Evolutionary conservation across 2,329 filamentous ascomycete genomes (phyloP).

Genomic region (Aspergillus sp.): DNA sequence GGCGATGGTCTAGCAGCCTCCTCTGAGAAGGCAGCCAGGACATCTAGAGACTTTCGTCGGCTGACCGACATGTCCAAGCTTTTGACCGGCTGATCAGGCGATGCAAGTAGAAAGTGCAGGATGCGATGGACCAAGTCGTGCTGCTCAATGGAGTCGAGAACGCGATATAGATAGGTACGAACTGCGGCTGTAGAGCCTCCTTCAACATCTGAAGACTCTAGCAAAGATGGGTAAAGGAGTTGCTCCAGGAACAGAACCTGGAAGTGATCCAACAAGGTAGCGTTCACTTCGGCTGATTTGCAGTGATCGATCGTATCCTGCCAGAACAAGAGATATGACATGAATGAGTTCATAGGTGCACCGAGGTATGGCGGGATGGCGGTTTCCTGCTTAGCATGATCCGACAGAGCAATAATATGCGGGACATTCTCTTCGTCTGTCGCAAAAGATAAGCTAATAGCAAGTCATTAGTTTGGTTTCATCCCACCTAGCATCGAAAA

Average conservation of each 20-base stretch:
- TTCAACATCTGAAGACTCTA: slow-evolving; percentile 95
- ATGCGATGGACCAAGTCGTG: slow-evolving; percentile 93
- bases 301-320: slow-evolving; percentile 97
- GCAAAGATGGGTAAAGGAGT: slow-evolving; percentile 86
- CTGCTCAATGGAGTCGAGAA: slow-evolving; percentile 86
- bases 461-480: slow-evolving; percentile 57
- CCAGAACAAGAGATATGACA: slow-evolving; percentile 95
- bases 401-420: slow-evolving; percentile 80
- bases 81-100: slow-evolving; percentile 60
- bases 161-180: slow-evolving; percentile 83
- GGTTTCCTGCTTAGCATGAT: slow-evolving; percentile 71
- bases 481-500: background rate
- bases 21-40: slow-evolving; percentile 72
- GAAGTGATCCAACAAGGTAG: slow-evolving; percentile 91
- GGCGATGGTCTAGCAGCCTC: slow-evolving; percentile 75
- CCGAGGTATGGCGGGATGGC: slow-evolving; percentile 77
- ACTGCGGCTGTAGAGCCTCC: slow-evolving; percentile 96
- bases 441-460: slow-evolving; percentile 67
- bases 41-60: slow-evolving; percentile 82
- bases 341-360: slow-evolving; percentile 84
- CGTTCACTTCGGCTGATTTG: slow-evolving; percentile 83
- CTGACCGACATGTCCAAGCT: slow-evolving; percentile 56
- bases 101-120: slow-evolving; percentile 81
- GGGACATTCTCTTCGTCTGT: slow-evolving; percentile 67
- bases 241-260: slow-evolving; percentile 95